These are phyloP conservation scores for Neurospora tetrasperma DNA, from an alignment of 495 filamentous ascomycete genomes.

Conservation along the genomic window DNA sequence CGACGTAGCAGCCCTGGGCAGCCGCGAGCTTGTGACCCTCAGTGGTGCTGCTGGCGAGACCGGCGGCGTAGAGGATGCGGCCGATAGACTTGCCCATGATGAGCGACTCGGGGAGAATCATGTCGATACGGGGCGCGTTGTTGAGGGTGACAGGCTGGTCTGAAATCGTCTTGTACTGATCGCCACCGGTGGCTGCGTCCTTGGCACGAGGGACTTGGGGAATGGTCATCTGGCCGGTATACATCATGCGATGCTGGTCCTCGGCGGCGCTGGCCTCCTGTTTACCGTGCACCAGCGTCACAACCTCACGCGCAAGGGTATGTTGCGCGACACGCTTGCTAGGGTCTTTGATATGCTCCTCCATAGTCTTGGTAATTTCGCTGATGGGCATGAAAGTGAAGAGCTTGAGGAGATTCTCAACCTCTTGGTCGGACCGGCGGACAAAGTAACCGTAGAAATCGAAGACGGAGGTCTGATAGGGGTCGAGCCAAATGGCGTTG, in stretches of 20 bases:
- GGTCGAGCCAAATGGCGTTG: slow-evolving; percentile 90
- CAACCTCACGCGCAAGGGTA: slow-evolving; percentile 65
- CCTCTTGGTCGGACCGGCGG: slow-evolving; percentile 66
- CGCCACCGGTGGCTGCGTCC: neutral
- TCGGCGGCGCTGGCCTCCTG: slow-evolving; percentile 45
- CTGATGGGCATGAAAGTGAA: slow-evolving; percentile 78
- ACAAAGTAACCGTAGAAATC: slow-evolving; percentile 86
- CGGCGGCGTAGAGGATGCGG: slow-evolving; percentile 55
- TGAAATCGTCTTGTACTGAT: slow-evolving; percentile 7
- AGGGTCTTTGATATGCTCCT: slow-evolving; percentile 53
- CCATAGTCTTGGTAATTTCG: slow-evolving; percentile 54
- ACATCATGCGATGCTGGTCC: slow-evolving; percentile 49
- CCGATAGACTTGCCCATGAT: slow-evolving; percentile 51
- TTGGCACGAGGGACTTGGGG: neutral
- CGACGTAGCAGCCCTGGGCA: slow-evolving; percentile 55
- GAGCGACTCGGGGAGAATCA: slow-evolving; percentile 57
- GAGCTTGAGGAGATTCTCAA: slow-evolving; percentile 72
- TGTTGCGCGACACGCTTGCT: slow-evolving; percentile 71
- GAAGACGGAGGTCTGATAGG: slow-evolving; percentile 65
- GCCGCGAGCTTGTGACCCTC: slow-evolving; percentile 57
- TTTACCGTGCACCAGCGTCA: slow-evolving; percentile 65
- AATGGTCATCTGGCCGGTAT: slow-evolving; percentile 6
- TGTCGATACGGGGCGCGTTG: slow-evolving; percentile 41
- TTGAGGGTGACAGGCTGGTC: slow-evolving; percentile 32
- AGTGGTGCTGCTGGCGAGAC: slow-evolving; percentile 51